Percentiles rank a stretch among this genome's conserved stretches.
These are phyloP conservation scores for Biscogniauxia mediterranea DNA, from an alignment of 2,329 filamentous ascomycete species.

Conservation along the genomic window DNA sequence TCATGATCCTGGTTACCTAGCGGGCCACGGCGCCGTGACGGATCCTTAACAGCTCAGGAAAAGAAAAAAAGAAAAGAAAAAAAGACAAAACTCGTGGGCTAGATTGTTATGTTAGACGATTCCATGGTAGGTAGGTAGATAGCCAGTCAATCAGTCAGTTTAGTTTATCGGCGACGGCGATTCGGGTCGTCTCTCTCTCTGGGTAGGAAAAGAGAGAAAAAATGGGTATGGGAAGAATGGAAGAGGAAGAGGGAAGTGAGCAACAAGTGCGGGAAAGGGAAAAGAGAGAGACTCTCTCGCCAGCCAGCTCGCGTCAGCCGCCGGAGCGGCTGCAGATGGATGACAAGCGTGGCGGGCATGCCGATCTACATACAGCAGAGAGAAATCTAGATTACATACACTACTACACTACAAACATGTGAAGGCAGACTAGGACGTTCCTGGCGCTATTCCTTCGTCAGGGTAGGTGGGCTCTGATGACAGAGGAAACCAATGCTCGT, in stretches of 20 bases:
- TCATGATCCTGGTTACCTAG: constrained; percentile 11
- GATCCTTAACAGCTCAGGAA: constrained; percentile 8
- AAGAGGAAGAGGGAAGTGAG: neutral
- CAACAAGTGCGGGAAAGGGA: neutral
- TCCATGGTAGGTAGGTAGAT: neutral
- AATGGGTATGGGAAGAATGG: neutral
- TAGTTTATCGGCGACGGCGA: neutral
- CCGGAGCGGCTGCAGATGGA: neutral
- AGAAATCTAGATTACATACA: neutral
- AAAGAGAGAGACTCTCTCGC: neutral
- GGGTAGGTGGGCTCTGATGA: neutral
- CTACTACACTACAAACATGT: too few relatives aligned
- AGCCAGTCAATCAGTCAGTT: neutral
- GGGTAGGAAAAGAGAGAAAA: neutral
- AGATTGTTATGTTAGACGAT: neutral
- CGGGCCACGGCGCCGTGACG: neutral
- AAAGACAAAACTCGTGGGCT: neutral
- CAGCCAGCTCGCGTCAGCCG: neutral
- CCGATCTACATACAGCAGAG: neutral
- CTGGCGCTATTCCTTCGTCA: neutral
- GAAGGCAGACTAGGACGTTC: neutral
- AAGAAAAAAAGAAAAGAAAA: too few relatives aligned
- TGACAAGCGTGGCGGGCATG: neutral
- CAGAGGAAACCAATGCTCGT: neutral
- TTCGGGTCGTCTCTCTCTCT: neutral